Percentiles rank a stretch among this genome's conserved stretches.
Evolutionary conservation across 495 filamentous ascomycete species (phyloP).

Genomic region (Talaromyces wortmannii): DNA sequence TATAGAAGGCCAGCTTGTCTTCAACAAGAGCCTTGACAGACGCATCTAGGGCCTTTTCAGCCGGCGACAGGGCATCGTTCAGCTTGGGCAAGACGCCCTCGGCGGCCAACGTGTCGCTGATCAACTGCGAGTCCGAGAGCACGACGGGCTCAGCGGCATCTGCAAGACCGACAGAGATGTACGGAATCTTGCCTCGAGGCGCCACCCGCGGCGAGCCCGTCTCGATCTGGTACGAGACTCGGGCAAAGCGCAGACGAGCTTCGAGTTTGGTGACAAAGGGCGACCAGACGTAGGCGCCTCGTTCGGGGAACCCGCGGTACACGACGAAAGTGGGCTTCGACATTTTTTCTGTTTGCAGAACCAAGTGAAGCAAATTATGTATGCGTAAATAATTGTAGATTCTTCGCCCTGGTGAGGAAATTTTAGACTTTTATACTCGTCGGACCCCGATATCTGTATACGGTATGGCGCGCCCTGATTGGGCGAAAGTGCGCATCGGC

Average conservation of each 20-base stretch:
- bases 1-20: constrained; percentile 52
- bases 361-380: neutral
- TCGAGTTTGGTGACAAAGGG: constrained; percentile 63
- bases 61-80: constrained; percentile 28
- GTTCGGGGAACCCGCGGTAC: constrained; percentile 43
- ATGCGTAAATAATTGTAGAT: neutral
- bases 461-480: no score
- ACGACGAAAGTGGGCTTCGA: constrained; percentile 24
- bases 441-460: no score
- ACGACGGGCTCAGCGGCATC: constrained; percentile 6
- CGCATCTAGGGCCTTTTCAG: constrained; percentile 38
- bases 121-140: constrained; percentile 47
- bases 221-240: constrained; percentile 36
- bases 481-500: no score
- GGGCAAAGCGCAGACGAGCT: constrained; percentile 49
- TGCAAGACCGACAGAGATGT: constrained; percentile 19
- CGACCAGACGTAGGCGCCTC: constrained; percentile 46
- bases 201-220: constrained; percentile 32
- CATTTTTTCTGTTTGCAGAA: neutral
- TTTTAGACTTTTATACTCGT: no score
- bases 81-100: constrained; percentile 37
- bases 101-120: constrained; percentile 35
- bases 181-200: constrained; percentile 57
- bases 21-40: constrained; percentile 49
- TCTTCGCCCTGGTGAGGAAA: neutral